phyloP scores from a whole-genome alignment of 2,329 filamentous ascomycete genomes.

The Apiospora malaysiana region DNA sequence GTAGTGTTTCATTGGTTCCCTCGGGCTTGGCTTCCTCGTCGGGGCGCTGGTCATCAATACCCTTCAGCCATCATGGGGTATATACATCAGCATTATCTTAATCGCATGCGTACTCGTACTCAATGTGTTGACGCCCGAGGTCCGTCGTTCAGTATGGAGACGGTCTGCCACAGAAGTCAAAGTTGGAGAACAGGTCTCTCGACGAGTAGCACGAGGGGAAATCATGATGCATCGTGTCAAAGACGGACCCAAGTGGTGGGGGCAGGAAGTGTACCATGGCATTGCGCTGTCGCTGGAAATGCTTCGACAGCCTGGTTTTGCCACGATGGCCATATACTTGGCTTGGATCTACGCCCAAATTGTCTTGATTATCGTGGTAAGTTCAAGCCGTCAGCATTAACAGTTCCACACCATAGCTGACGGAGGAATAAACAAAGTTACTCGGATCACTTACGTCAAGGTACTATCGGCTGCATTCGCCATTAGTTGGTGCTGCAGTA shows the following conservation, averaged over 20 bases:
- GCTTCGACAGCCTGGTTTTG: constrained; percentile 75
- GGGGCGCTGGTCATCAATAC: constrained; percentile 72
- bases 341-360: constrained; percentile 82
- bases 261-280: constrained; percentile 76
- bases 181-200: constrained; percentile 56
- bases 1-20: constrained; percentile 76
- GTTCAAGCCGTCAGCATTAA: constrained; percentile 20
- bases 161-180: constrained; percentile 71
- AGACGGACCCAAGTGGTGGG: constrained; percentile 77
- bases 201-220: constrained; percentile 72
- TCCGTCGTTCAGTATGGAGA: constrained; percentile 71
- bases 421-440: constrained; percentile 44
- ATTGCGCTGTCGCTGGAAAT: constrained; percentile 70
- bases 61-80: constrained; percentile 73
- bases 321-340: constrained; percentile 73
- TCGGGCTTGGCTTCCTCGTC: constrained; percentile 73
- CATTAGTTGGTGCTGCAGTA: constrained; percentile 70
- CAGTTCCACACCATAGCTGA: neutral
- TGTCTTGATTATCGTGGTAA: constrained; percentile 69
- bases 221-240: constrained; percentile 77
- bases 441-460: constrained; percentile 74
- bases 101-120: constrained; percentile 69
- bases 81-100: constrained; percentile 75
- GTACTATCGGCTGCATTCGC: constrained; percentile 68
- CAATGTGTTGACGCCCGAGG: constrained; percentile 75